Conservation (phyloP, 345 rosid species). For the Corymbia maculata region DNA sequence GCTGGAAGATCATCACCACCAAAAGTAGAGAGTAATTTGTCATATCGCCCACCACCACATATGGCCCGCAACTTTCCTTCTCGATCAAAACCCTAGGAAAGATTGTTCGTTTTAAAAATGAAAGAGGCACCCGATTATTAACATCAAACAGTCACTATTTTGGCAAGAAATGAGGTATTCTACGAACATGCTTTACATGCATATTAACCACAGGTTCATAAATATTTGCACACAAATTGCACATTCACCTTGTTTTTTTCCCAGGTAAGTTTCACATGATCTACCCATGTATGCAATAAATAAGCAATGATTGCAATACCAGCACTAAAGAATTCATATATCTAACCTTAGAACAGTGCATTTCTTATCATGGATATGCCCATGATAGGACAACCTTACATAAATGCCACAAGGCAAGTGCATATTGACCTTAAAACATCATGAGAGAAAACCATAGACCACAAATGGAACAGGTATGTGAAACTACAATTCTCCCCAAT, state of each 20-base stretch:
- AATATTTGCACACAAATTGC: neutral
- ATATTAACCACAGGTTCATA: neutral
- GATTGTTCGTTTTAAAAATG: neutral
- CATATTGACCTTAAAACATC: neutral
- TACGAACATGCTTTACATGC: neutral
- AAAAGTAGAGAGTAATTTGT: constrained; percentile 71
- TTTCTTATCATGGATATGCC: neutral
- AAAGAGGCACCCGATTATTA: neutral
- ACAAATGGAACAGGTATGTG: neutral
- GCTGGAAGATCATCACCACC: constrained; percentile 96
- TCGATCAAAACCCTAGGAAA: constrained; percentile 69
- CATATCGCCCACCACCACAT: constrained; percentile 93
- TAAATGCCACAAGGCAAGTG: neutral
- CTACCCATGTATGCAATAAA: neutral
- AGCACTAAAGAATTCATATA: neutral
- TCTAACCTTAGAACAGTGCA: neutral
- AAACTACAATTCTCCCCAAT: neutral
- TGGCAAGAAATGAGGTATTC: neutral
- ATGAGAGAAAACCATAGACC: neutral
- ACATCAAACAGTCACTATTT: neutral
- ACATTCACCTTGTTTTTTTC: neutral
- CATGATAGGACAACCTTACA: neutral
- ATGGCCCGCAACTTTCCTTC: constrained; percentile 84
- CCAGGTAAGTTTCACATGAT: neutral
- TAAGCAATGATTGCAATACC: neutral